phyloP scores from a whole-genome alignment of 768 basidiomycete genomes.

The Fistulinella prunicolor region DNA sequence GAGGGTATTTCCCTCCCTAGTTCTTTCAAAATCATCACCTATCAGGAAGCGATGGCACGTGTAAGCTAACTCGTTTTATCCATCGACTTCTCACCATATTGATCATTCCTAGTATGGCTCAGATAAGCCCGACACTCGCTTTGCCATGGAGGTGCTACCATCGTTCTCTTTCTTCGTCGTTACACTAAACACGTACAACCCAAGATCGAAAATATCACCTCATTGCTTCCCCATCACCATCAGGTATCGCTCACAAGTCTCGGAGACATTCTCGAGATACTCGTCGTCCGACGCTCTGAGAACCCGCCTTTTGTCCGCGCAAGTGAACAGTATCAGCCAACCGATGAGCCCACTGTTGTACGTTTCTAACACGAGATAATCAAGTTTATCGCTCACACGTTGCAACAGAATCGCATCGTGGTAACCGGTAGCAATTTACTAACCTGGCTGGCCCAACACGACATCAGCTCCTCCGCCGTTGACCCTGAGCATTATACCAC shows the following conservation, averaged over 20 bases:
- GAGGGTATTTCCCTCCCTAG: slow-evolving; percentile 60
- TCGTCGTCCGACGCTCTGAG: slow-evolving; percentile 33
- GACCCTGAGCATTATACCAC: slow-evolving; percentile 26
- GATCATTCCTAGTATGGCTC: slow-evolving; percentile 70
- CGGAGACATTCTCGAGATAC: slow-evolving; percentile 31
- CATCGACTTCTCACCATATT: slow-evolving; percentile 14
- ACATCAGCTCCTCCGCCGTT: slow-evolving; percentile 22
- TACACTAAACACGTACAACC: slow-evolving; percentile 13
- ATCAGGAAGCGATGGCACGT: slow-evolving; percentile 84
- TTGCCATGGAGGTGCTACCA: slow-evolving; percentile 74
- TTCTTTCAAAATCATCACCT: slow-evolving; percentile 80
- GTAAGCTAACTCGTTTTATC: slow-evolving; percentile 42
- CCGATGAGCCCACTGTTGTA: slow-evolving; percentile 27
- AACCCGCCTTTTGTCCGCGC: slow-evolving; percentile 28
- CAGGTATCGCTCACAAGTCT: slow-evolving; percentile 22
- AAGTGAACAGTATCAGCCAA: slow-evolving; percentile 11
- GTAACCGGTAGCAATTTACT: slow-evolving; percentile 45
- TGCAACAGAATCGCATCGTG: slow-evolving; percentile 46
- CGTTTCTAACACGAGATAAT: slow-evolving; percentile 6
- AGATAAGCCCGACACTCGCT: slow-evolving; percentile 93
- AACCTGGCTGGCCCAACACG: slow-evolving; percentile 46
- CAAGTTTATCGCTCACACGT: slow-evolving; percentile 7
- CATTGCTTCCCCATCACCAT: slow-evolving; percentile 28
- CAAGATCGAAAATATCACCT: slow-evolving; percentile 36
- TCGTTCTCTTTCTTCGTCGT: slow-evolving; percentile 1